Evolutionary conservation across 768 basidiomycete genomes (phyloP), one percentile per base, ranked within the genome.

Genomic region (Rhizopogon salebrosus): DNA sequence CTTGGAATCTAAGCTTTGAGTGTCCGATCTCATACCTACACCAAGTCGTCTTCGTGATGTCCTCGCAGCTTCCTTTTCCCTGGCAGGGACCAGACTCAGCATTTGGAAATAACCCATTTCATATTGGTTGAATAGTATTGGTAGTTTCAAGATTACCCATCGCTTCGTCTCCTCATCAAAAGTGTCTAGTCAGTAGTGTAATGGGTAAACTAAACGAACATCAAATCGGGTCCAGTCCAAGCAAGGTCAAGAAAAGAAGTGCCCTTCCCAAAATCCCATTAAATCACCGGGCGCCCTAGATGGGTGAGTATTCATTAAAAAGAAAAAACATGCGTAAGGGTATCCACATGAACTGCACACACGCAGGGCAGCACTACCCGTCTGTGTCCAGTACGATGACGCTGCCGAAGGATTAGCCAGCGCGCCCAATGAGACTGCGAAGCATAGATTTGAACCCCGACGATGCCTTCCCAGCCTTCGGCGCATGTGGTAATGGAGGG

Each of bases 1-100:
- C 23, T 24, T 23, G 41, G 36, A 23, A 13, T 38, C 57, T 9
- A 69, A 62, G 42, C n/a, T 69, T 26, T 66, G 65, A 58, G n/a
- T 34, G 7, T 29, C 11, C 13, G 31, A 34, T 34, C 31, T 34
- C 31, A 13, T 34, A 16, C 43, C 31, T 45, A 22, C 14, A 22
- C 8, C 20, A 10, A 46, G 22, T 34, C 20, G 4, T 29, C 11
- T 18, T 27, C n/a, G n/a, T n/a, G n/a, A n/a, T n/a, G n/a, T n/a
- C n/a, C n/a, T n/a, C n/a, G 11, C 26, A 27, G 13, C 29, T 14
- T 35, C 3, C 13, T 35, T 14, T 45, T 14, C 29, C 29, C 27
- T 27, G 27, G 8, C 27, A 27, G 5, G 27, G 27, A 27, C 34
- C 13, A 14, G 3, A 13, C 14, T 35, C 34, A 14, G 13, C 13